phyloP scores from a whole-genome alignment of 352 stramenopile species.

The Globisporangium recalcitrans region DNA sequence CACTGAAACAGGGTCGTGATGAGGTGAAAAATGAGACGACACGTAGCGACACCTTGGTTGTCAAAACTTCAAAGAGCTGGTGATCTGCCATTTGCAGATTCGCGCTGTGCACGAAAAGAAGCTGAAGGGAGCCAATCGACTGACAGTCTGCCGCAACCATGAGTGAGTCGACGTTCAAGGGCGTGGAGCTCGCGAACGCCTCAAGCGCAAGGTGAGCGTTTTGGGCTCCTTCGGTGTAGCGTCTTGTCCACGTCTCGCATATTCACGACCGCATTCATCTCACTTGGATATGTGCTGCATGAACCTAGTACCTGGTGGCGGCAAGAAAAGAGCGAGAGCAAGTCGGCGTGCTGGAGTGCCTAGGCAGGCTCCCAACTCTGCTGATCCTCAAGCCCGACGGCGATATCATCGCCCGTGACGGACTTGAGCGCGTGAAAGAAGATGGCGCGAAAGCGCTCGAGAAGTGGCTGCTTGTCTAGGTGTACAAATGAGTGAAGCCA shows the following conservation, averaged over 20 bases:
- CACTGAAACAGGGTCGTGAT: neutral
- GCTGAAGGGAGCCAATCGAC: neutral
- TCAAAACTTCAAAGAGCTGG: neutral
- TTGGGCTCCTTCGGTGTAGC: too few species aligned
- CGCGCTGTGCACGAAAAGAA: neutral
- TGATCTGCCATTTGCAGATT: neutral
- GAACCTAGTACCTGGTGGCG: constrained; percentile 47
- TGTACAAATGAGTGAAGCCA: neutral
- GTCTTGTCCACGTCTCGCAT: too few species aligned
- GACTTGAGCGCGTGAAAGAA: constrained; percentile 45
- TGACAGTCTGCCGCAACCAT: constrained; percentile 16
- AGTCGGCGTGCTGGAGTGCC: constrained; percentile 51
- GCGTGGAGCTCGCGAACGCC: constrained; percentile 52
- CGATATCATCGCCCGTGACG: constrained; percentile 60
- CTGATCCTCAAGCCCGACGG: constrained; percentile 56
- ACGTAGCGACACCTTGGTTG: neutral
- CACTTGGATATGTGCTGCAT: too few species aligned
- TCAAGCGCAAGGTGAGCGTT: constrained; percentile 58
- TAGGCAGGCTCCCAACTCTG: constrained; percentile 64
- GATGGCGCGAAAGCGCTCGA: constrained; percentile 36
- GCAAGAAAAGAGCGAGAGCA: constrained; percentile 51
- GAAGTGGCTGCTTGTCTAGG: constrained; percentile 23
- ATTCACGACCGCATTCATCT: too few species aligned
- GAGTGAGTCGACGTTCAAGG: constrained; percentile 38
- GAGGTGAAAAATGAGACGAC: neutral